Evolutionary conservation across 78 protist species (phyloP).

Genomic region (Dictyostelium purpureum): DNA sequence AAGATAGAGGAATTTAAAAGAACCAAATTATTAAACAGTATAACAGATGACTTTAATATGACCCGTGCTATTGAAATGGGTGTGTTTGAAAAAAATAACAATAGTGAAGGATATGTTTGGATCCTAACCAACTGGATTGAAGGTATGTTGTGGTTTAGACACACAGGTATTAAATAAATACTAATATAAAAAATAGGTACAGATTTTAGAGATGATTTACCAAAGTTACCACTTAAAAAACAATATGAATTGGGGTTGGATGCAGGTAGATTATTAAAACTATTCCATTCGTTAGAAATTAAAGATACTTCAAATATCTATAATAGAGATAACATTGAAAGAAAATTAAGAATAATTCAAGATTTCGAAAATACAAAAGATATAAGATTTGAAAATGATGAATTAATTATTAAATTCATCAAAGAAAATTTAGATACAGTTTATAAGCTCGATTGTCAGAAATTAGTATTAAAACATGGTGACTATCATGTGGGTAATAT

Average conservation of each 20-base stretch:
- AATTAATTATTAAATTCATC: not conserved
- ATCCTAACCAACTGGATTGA: not conserved
- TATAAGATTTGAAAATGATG: conserved; percentile 5
- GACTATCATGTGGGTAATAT: conserved; percentile 10
- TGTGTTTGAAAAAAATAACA: too few relatives aligned
- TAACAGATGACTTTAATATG: too few relatives aligned
- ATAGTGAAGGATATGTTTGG: not conserved
- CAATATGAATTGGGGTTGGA: not conserved
- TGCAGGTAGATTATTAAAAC: not conserved
- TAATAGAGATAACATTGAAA: not conserved
- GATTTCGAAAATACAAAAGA: not conserved
- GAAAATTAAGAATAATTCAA: not conserved
- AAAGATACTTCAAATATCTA: not conserved
- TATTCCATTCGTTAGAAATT: not conserved
- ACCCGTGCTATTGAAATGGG: too few relatives aligned
- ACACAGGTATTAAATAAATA: too few relatives aligned
- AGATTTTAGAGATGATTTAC: not conserved
- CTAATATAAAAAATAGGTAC: too few relatives aligned
- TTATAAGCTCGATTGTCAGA: not conserved
- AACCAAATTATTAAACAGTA: not conserved
- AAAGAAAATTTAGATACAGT: not conserved
- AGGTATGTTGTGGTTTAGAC: too few relatives aligned
- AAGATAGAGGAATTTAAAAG: not conserved
- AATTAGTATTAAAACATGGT: conserved; percentile 7
- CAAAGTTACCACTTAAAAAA: not conserved